Evolutionary conservation across 2,329 filamentous ascomycete genomes (phyloP).

Genomic region (Lecanicillium sp.): DNA sequence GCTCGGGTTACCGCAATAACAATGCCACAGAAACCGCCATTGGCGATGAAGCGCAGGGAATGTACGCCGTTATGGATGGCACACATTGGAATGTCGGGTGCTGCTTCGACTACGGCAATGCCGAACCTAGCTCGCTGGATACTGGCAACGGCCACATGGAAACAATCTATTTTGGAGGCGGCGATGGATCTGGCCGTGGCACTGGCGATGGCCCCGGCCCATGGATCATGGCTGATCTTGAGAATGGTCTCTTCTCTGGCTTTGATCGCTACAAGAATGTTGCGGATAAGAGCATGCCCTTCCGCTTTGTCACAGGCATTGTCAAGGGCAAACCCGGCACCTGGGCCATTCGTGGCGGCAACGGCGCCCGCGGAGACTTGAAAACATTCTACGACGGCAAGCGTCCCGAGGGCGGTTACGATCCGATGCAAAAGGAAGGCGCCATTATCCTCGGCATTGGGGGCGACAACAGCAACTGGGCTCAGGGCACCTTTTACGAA

Average conservation of each 20-base stretch:
- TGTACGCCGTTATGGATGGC: conserved; percentile 53
- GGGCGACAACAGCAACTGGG: conserved; percentile 53
- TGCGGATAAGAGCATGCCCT: conserved; percentile 41
- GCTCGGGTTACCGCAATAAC: conserved; percentile 57
- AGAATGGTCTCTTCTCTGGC: conserved; percentile 59
- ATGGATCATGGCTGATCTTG: conserved; percentile 63
- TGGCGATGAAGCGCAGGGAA: conserved; percentile 48
- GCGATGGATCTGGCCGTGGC: conserved; percentile 48
- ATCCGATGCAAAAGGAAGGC: conserved; percentile 57
- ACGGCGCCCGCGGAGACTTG: conserved; percentile 46
- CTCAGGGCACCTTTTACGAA: conserved; percentile 58
- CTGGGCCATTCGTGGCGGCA: conserved; percentile 53
- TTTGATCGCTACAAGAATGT: conserved; percentile 34
- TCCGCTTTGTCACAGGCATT: conserved; percentile 48
- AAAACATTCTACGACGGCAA: conserved; percentile 52
- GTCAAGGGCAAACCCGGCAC: conserved; percentile 48
- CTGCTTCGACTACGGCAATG: conserved; percentile 52
- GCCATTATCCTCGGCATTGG: conserved; percentile 61
- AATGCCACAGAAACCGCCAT: conserved; percentile 41
- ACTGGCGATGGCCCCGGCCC: conserved; percentile 55
- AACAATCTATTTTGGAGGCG: conserved; percentile 56
- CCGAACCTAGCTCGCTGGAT: conserved; percentile 41
- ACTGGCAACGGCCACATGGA: conserved; percentile 62
- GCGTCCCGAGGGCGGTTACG: conserved; percentile 51
- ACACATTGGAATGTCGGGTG: conserved; percentile 51